Conservation (phyloP, 371 early-diverging fungal species). For the Circinella umbellata region DNA sequence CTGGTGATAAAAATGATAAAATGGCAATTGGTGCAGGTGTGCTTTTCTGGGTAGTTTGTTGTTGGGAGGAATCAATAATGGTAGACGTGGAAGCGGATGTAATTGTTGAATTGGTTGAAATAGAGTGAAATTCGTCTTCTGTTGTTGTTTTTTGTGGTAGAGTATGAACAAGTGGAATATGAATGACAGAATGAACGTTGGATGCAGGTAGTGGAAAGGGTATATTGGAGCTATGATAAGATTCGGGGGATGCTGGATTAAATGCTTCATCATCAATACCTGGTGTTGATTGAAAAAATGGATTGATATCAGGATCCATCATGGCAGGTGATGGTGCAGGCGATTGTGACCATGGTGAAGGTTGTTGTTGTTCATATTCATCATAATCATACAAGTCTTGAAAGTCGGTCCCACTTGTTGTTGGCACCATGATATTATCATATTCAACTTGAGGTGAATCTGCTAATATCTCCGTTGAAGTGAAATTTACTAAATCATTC, state of each 20-base stretch:
- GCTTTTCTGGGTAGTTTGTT: background rate
- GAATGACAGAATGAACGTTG: conserved; percentile 63
- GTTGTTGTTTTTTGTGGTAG: conserved; percentile 18
- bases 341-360: conserved; percentile 69
- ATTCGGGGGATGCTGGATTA: conserved; percentile 57
- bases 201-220: conserved; percentile 49
- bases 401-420: conserved; percentile 1
- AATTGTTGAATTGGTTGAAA: background rate
- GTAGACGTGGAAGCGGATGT: conserved; percentile 18
- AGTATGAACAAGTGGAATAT: conserved; percentile 59
- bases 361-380: conserved; percentile 56
- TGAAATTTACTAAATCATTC: conserved; percentile 13
- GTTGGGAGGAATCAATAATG: conserved; percentile 14
- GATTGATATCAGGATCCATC: conserved; percentile 65
- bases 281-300: conserved; percentile 61
- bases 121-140: conserved; percentile 12
- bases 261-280: conserved; percentile 68
- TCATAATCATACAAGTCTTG: conserved; percentile 34
- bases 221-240: conserved; percentile 29
- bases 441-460: conserved; percentile 23
- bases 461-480: conserved; percentile 33
- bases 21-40: conserved; percentile 62
- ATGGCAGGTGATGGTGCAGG: conserved; percentile 67
- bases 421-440: background rate
- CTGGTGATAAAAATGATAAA: conserved; percentile 62